A percentile compares a stretch with the other conserved stretches of the same genome.
Conservation (phyloP, 768 basidiomycete genomes). For the Auricularia auricula-judae region DNA sequence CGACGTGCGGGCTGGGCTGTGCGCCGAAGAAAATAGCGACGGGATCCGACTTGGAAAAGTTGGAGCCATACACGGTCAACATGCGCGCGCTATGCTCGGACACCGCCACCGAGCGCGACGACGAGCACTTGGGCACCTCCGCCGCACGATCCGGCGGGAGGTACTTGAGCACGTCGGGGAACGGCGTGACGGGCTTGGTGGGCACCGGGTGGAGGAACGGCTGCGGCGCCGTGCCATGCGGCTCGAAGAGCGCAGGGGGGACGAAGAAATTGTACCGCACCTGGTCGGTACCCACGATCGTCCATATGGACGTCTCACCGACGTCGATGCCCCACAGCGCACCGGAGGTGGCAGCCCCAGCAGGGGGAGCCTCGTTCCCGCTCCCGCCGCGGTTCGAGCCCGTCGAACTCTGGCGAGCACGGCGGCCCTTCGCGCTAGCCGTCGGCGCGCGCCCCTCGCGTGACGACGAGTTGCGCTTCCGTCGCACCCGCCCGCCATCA, state of each 20-base stretch:
- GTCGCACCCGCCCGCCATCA: conserved; percentile 73
- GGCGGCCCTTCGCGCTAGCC: conserved; percentile 34
- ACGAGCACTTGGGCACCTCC: conserved; percentile 65
- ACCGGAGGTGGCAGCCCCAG: conserved; percentile 43
- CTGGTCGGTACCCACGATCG: conserved; percentile 88
- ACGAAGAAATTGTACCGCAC: conserved; percentile 91
- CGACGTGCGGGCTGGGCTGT: conserved; percentile 77
- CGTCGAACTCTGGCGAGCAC: conserved; percentile 57
- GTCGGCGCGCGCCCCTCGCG: conserved; percentile 27
- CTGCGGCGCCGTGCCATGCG: conserved; percentile 56
- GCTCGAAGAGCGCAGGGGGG: conserved; percentile 70
- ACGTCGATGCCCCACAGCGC: conserved; percentile 85
- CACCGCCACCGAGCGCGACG: conserved; percentile 36
- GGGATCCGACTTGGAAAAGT: conserved; percentile 76
- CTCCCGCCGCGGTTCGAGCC: conserved; percentile 58
- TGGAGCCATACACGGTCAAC: conserved; percentile 81
- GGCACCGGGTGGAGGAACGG: conserved; percentile 50
- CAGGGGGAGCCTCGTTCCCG: conserved; percentile 46
- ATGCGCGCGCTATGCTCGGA: conserved; percentile 70
- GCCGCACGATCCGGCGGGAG: conserved; percentile 81
- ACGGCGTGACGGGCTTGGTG: conserved; percentile 73
- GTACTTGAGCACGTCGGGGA: conserved; percentile 83
- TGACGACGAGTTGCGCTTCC: conserved; percentile 37
- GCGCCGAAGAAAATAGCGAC: conserved; percentile 78
- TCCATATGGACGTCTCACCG: conserved; percentile 91